These are phyloP conservation scores for Plasmodium cynomolgi DNA, from an alignment of 169 alveolate species.

Conservation along the genomic window DNA sequence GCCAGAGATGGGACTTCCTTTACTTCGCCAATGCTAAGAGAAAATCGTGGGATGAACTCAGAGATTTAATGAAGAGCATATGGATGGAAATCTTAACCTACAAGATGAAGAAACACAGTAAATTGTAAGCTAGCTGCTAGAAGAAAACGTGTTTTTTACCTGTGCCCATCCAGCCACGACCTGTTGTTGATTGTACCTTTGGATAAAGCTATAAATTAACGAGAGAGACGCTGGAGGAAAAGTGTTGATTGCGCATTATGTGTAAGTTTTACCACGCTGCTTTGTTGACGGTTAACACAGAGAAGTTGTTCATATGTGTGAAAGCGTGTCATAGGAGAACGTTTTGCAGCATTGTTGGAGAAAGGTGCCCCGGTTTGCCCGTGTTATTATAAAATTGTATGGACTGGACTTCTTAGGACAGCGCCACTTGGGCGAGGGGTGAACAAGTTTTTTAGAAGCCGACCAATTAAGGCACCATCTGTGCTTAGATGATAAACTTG, in stretches of 20 bases:
- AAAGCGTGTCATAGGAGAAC: neutral
- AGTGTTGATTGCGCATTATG: neutral
- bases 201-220: neutral
- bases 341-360: neutral
- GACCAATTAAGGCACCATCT: neutral
- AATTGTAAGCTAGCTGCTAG: neutral
- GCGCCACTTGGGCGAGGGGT: neutral
- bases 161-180: neutral
- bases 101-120: constrained; percentile 48
- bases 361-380: neutral
- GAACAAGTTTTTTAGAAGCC: neutral
- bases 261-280: neutral
- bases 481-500: neutral
- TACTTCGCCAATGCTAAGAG: constrained; percentile 14
- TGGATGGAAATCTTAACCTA: constrained; percentile 53
- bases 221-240: neutral
- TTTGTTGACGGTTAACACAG: neutral
- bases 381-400: neutral
- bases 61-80: neutral
- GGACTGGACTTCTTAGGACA: neutral
- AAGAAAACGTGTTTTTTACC: neutral
- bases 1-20: constrained; percentile 15
- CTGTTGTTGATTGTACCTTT: neutral
- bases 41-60: constrained; percentile 15
- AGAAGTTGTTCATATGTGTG: neutral